Evolutionary conservation across 148 eudicot species (phyloP).

Genomic region (Rhododendron vialii): DNA sequence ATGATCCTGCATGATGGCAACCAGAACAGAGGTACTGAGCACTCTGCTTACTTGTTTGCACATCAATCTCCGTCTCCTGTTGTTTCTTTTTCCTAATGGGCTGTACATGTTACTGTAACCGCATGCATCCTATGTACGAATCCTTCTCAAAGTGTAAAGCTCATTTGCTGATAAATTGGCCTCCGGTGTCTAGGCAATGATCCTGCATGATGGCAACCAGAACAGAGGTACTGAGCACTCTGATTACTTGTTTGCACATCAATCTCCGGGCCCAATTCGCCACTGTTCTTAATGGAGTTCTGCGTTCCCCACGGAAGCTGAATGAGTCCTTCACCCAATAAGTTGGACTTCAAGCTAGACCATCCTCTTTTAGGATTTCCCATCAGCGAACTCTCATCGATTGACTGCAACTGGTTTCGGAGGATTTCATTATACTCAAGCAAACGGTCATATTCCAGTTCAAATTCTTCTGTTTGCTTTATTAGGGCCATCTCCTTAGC

Average conservation of each 20-base stretch:
- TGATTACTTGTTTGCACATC: not conserved
- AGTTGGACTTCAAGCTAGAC: not conserved
- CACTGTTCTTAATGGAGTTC: not conserved
- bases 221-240: not conserved
- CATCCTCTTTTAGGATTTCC: not conserved
- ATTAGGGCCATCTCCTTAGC: conserved; percentile 34
- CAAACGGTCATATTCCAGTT: conserved; percentile 40
- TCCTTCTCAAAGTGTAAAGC: not conserved
- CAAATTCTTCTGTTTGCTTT: conserved; percentile 47
- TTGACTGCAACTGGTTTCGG: conserved; percentile 14
- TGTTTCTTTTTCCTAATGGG: not conserved
- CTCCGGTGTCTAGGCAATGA: conserved; percentile 16
- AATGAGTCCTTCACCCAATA: not conserved
- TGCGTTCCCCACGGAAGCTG: not conserved
- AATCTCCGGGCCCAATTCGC: not conserved
- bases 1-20: not conserved
- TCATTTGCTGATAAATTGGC: conserved; percentile 11
- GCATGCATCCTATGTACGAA: not conserved
- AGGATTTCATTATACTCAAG: conserved; percentile 52
- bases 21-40: not conserved
- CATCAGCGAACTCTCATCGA: not conserved
- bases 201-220: not conserved
- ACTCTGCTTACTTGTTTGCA: not conserved
- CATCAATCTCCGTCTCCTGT: not conserved
- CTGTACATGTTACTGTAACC: not conserved